Evolutionary conservation across 192 early-diverging fungal genomes (phyloP).

Genomic region (Entophlyctis luteolus): DNA sequence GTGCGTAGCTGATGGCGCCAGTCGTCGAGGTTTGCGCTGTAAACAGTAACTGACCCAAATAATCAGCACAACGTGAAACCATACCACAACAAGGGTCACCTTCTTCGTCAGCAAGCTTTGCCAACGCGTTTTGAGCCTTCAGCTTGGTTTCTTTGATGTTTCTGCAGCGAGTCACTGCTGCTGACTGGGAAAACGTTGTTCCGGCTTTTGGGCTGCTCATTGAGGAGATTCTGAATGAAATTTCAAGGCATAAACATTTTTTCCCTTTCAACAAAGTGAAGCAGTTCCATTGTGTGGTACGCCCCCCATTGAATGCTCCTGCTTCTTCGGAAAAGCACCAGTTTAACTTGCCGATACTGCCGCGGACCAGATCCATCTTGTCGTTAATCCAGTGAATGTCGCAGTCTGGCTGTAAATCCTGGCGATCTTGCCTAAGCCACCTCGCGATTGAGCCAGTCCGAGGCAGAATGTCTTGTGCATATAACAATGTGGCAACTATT

Average conservation of each 20-base stretch:
- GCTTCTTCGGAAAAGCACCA: too few species aligned
- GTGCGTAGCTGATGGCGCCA: constrained; percentile 11
- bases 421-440: too few species aligned
- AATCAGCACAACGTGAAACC: neutral
- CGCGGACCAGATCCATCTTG: too few species aligned
- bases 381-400: too few species aligned
- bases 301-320: too few species aligned
- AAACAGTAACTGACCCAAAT: constrained; percentile 14
- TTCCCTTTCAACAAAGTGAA: neutral
- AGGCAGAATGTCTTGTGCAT: too few species aligned
- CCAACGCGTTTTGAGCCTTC: constrained; percentile 11
- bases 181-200: neutral
- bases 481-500: too few species aligned
- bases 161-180: constrained; percentile 13
- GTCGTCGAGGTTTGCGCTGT: constrained; percentile 28
- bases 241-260: too few species aligned
- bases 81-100: neutral
- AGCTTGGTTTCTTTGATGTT: constrained; percentile 22
- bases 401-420: too few species aligned
- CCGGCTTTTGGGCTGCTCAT: neutral
- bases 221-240: neutral
- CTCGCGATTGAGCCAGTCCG: too few species aligned
- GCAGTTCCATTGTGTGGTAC: too few species aligned
- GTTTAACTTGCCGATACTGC: too few species aligned
- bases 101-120: constrained; percentile 28